Percentiles rank a stretch among this genome's conserved stretches.
Conservation (phyloP, 371 early-diverging fungal genomes). For the Mucor circinelloides region DNA sequence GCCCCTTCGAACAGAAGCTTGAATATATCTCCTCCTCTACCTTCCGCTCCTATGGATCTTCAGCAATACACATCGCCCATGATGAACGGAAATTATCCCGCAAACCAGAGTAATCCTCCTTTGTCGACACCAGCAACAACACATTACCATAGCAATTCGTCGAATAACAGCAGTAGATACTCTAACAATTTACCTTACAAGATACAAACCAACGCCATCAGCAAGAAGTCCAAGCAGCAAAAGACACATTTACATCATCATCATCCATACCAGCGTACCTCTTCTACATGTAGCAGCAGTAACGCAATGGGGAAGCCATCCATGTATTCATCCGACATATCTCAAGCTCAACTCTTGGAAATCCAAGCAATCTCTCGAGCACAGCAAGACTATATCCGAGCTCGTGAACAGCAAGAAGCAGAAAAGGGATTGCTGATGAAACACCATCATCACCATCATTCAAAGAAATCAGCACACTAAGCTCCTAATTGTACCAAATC, state of each 20-base stretch:
- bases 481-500: not conserved
- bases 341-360: slow-evolving; percentile 16
- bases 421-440: slow-evolving; percentile 19
- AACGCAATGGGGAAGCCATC: not conserved
- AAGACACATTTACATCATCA: not conserved
- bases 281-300: not conserved
- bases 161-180: not conserved
- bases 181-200: not conserved
- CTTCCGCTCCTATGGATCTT: not conserved
- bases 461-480: not conserved
- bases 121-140: not conserved
- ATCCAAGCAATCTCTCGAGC: slow-evolving; percentile 23
- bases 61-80: not conserved
- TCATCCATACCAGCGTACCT: not conserved
- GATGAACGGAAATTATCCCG: slow-evolving; percentile 7
- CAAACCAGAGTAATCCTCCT: not conserved
- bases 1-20: not conserved
- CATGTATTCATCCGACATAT: slow-evolving; percentile 22
- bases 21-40: not conserved
- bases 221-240: not conserved
- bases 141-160: not conserved
- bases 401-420: slow-evolving; percentile 20
- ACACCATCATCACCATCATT: slow-evolving; percentile 13
- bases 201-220: not conserved
- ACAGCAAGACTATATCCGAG: slow-evolving; percentile 23